Evolutionary conservation across 1,284 basidiomycete genomes (phyloP).

Genomic region (Peniophora sp.): DNA sequence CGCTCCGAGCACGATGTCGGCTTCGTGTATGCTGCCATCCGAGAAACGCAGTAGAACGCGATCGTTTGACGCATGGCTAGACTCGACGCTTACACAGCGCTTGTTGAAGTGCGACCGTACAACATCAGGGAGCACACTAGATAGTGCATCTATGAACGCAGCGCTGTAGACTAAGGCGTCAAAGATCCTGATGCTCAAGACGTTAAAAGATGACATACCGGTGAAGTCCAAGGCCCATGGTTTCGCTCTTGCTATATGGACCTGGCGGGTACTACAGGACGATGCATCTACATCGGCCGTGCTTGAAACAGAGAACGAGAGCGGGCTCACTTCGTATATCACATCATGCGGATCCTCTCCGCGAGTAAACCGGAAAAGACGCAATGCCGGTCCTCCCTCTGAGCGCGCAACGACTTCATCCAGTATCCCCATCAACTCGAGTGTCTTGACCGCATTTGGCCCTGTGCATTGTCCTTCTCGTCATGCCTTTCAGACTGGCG

Average conservation of each 20-base stretch:
- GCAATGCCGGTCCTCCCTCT: conserved; percentile 23
- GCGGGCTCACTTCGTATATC: conserved; percentile 31
- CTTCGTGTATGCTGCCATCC: conserved; percentile 33
- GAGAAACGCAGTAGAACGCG: conserved; percentile 29
- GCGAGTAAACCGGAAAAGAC: conserved; percentile 31
- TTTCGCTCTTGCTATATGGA: conserved; percentile 12
- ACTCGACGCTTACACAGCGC: conserved; percentile 29
- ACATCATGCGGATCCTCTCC: conserved; percentile 30
- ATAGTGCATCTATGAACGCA: conserved; percentile 36
- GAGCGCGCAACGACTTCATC: conserved; percentile 28
- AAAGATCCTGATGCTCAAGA: background rate
- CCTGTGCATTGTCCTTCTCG: conserved; percentile 20
- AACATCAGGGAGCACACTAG: conserved; percentile 28
- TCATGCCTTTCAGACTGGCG: conserved; percentile 2
- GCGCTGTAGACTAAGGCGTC: conserved; percentile 23
- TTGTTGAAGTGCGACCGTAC: conserved; percentile 35
- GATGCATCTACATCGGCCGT: background rate
- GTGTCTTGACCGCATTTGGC: conserved; percentile 38
- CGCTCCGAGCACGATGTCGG: conserved; percentile 40
- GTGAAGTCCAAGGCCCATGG: conserved; percentile 19
- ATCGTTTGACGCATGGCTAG: conserved; percentile 12
- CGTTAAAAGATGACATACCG: conserved; percentile 2
- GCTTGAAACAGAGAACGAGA: background rate
- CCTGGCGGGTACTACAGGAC: conserved; percentile 25
- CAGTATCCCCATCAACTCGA: conserved; percentile 33